Evolutionary conservation across 768 basidiomycete genomes (phyloP).

Genomic region (Xerocomellus dryophilus): DNA sequence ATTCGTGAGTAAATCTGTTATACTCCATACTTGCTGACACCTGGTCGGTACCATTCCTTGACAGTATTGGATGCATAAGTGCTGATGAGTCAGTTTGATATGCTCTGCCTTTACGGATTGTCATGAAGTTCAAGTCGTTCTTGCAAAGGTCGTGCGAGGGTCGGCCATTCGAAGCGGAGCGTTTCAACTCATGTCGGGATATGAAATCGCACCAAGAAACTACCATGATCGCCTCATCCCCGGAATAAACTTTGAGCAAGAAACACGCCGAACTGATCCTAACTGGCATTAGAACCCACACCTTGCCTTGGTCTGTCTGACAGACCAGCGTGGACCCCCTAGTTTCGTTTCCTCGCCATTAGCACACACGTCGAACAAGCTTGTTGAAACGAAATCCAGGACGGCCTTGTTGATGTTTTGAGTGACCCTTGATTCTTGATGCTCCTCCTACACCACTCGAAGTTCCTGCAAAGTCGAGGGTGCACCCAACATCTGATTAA

Average conservation of each 20-base stretch:
- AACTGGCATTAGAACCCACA: not conserved
- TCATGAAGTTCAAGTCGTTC: not conserved
- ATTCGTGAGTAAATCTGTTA: not conserved
- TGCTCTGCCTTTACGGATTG: not conserved
- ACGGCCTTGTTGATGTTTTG: not conserved
- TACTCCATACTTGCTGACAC: not conserved
- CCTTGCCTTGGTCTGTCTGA: not conserved
- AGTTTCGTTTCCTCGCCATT: not conserved
- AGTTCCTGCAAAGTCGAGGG: not conserved
- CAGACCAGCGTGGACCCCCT: not conserved
- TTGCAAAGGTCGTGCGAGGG: not conserved
- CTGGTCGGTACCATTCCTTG: not conserved
- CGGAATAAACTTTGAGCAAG: not conserved
- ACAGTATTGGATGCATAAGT: not conserved
- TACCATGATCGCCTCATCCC: not conserved
- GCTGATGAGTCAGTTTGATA: not conserved
- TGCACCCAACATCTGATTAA: not conserved
- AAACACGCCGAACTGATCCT: not conserved
- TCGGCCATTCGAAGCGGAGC: slow-evolving; percentile 10
- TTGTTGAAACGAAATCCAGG: not conserved
- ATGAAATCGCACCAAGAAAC: slow-evolving; percentile 9
- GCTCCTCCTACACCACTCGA: not conserved
- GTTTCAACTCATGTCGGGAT: slow-evolving; percentile 11
- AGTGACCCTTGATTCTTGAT: not conserved
- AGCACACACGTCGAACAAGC: not conserved